Evolutionary conservation across 495 filamentous ascomycete species (phyloP).

Genomic region (Aspergillus nidulans): DNA sequence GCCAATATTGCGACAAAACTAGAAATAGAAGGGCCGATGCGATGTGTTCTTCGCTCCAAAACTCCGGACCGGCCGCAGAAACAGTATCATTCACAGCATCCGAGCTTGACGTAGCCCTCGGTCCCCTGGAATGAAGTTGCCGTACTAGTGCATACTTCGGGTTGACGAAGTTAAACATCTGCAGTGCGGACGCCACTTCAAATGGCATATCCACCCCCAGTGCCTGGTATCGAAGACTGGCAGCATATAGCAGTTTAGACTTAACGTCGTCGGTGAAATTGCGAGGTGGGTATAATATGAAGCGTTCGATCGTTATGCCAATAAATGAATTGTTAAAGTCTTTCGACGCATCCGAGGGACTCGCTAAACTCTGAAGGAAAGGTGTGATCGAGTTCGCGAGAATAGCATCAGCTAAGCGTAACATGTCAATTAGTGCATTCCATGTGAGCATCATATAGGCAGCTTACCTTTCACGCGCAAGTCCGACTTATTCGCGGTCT

Average conservation of each 20-base stretch:
- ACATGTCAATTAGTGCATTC: conserved; percentile 22
- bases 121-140: conserved; percentile 72
- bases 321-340: conserved; percentile 64
- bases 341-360: conserved; percentile 52
- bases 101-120: conserved; percentile 50
- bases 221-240: conserved; percentile 62
- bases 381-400: conserved; percentile 66
- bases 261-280: conserved; percentile 75
- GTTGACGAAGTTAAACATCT: conserved; percentile 66
- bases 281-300: conserved; percentile 74
- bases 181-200: conserved; percentile 69
- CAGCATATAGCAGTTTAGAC: conserved; percentile 59
- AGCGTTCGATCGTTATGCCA: conserved; percentile 72
- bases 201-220: conserved; percentile 58
- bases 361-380: conserved; percentile 69
- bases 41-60: conserved; percentile 76
- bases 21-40: conserved; percentile 79
- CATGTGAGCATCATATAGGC: neutral
- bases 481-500: conserved; percentile 69
- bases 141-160: conserved; percentile 63
- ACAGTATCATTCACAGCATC: conserved; percentile 60
- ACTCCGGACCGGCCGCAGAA: conserved; percentile 58
- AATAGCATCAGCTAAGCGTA: conserved; percentile 69
- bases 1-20: conserved; percentile 61
- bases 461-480: conserved; percentile 79